Conservation (phyloP, 164 flowering plant genomes). For the Taxillus chinensis region DNA sequence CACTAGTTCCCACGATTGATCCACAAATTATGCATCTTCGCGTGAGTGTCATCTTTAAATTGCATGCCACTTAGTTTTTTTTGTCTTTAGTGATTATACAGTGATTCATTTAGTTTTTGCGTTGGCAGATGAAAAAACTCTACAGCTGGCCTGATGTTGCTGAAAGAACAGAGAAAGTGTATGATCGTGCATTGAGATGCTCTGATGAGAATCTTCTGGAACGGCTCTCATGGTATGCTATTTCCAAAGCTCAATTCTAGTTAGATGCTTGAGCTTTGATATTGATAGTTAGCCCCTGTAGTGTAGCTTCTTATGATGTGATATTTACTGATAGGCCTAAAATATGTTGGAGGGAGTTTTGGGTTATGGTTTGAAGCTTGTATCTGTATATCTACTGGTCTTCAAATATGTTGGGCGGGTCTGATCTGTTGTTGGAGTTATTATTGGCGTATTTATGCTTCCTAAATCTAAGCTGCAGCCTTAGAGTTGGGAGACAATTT, state of each 20-base stretch:
- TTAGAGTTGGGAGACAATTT: no score
- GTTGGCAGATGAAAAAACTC: slow-evolving; percentile 62
- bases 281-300: not conserved
- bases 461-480: no score
- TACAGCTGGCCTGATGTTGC: slow-evolving; percentile 99
- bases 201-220: slow-evolving; percentile 57
- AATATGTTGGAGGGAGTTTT: no score
- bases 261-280: not conserved
- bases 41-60: slow-evolving; percentile 32
- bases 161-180: slow-evolving; percentile 79
- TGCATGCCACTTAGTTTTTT: not conserved
- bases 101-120: not conserved
- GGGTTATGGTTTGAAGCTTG: no score
- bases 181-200: slow-evolving; percentile 70
- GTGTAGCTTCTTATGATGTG: no score
- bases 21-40: slow-evolving; percentile 87
- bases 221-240: slow-evolving; percentile 63
- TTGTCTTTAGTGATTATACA: no score
- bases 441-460: no score
- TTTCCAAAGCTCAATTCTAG: not conserved
- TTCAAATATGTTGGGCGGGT: no score
- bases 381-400: no score
- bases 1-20: slow-evolving; percentile 75
- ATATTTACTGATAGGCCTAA: no score
- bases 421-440: no score